Evolutionary conservation across 495 filamentous ascomycete species (phyloP).

Genomic region (Platismatia glauca): DNA sequence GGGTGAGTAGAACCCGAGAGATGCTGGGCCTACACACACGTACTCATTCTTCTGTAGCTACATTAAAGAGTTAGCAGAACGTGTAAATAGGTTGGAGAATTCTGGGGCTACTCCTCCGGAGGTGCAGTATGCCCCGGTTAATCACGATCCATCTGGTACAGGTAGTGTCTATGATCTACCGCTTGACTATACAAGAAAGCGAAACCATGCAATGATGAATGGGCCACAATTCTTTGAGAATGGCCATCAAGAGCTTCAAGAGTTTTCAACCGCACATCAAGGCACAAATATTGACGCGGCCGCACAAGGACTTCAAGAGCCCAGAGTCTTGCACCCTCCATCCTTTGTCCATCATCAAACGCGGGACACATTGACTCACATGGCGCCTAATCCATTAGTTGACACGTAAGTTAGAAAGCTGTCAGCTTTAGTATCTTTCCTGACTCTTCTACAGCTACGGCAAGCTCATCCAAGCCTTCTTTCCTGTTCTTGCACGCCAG

Average conservation of each 20-base stretch:
- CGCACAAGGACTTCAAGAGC: neutral
- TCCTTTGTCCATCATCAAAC: neutral
- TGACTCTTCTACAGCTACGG: constrained; percentile 50
- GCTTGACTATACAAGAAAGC: constrained; percentile 33
- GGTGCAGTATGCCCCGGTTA: constrained; percentile 29
- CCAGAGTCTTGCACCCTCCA: neutral
- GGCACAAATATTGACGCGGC: neutral
- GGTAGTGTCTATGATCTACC: neutral
- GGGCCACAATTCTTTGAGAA: constrained; percentile 30
- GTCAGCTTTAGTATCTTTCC: neutral
- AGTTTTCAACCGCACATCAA: neutral
- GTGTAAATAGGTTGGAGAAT: constrained; percentile 74
- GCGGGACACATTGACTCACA: neutral
- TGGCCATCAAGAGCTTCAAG: constrained; percentile 13
- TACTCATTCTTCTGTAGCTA: constrained; percentile 48
- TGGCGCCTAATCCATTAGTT: neutral
- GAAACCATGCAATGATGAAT: constrained; percentile 50
- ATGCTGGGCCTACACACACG: neutral
- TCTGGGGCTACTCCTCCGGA: constrained; percentile 35
- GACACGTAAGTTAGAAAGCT: neutral
- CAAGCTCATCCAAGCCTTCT: constrained; percentile 58
- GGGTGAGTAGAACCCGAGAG: constrained; percentile 46
- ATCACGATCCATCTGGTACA: constrained; percentile 30
- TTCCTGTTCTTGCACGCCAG: constrained; percentile 63
- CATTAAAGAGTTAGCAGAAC: constrained; percentile 90